A percentile compares a stretch with the other conserved stretches of the same genome.
These are phyloP conservation scores for Fusarium hostae DNA, from an alignment of 2,329 filamentous ascomycete genomes.

Conservation along the genomic window DNA sequence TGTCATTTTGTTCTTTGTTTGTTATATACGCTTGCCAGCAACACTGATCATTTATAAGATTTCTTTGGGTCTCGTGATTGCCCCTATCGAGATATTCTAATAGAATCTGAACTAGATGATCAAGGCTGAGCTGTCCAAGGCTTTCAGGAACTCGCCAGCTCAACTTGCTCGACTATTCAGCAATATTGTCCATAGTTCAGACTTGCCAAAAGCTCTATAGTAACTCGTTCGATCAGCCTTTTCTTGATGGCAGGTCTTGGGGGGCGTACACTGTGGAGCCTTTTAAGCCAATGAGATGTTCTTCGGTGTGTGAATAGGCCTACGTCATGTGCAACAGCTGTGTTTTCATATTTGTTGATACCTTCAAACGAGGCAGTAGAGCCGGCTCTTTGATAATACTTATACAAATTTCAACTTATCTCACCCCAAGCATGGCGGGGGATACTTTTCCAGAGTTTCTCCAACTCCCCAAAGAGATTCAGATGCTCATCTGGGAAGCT, in stretches of 20 bases:
- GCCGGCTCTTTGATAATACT: neutral
- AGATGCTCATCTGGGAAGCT: conserved; percentile 18
- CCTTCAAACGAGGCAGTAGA: neutral
- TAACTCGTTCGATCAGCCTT: too few relatives aligned
- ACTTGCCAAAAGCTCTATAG: too few relatives aligned
- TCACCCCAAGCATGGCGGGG: neutral
- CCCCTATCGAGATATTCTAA: neutral
- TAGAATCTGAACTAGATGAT: too few relatives aligned
- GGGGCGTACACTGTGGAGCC: neutral
- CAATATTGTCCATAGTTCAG: too few relatives aligned
- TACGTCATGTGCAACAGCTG: neutral
- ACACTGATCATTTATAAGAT: accelerated
- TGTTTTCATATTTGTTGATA: neutral
- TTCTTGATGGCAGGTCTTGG: neutral
- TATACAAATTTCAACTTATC: too few relatives aligned
- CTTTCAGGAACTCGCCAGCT: too few relatives aligned
- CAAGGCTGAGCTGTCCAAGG: too few relatives aligned
- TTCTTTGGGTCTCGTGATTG: neutral
- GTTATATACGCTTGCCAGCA: neutral
- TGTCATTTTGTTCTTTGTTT: neutral
- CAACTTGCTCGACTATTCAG: too few relatives aligned
- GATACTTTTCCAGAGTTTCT: conserved; percentile 11
- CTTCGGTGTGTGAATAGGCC: neutral
- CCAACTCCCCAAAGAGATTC: conserved; percentile 16
- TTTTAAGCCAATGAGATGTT: neutral